Conservation (phyloP, 2,329 filamentous ascomycete species). For the Aspergillus fischeri region DNA sequence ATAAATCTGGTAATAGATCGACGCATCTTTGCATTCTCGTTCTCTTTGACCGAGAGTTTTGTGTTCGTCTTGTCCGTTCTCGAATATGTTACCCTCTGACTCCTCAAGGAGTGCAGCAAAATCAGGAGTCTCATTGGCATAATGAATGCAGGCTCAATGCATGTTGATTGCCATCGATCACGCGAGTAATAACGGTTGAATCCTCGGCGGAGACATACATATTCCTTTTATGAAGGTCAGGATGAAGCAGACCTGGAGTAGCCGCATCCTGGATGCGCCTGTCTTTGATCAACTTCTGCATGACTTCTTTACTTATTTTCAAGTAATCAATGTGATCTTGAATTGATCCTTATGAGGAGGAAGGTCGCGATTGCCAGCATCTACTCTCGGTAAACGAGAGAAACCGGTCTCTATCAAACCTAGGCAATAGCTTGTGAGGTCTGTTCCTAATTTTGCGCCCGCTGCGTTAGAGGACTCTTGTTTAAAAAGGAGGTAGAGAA, state of each 20-base stretch:
- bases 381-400: conserved; percentile 15
- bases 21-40: conserved; percentile 20
- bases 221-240: conserved; percentile 32
- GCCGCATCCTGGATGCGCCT: conserved; percentile 18
- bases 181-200: conserved; percentile 24
- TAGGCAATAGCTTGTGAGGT: not conserved
- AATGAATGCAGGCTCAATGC: conserved; percentile 29
- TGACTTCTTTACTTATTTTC: conserved; percentile 15
- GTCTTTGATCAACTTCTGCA: conserved; percentile 19
- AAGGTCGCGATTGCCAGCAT: not conserved
- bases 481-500: not conserved
- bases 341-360: conserved; percentile 16
- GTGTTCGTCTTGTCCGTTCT: conserved; percentile 12
- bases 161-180: conserved; percentile 33
- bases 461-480: not conserved
- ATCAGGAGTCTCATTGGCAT: conserved; percentile 24
- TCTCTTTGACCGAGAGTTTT: conserved; percentile 2
- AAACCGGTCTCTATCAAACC: conserved; percentile 21
- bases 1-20: conserved; percentile 29
- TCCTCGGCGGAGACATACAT: conserved; percentile 30
- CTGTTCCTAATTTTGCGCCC: no score
- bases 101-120: conserved; percentile 20
- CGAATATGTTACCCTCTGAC: conserved; percentile 9
- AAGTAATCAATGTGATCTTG: conserved; percentile 11
- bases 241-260: conserved; percentile 21